Base-by-base conservation (phyloP, 2,329 filamentous ascomycete genomes). In the Venturia nashicola region DNA sequence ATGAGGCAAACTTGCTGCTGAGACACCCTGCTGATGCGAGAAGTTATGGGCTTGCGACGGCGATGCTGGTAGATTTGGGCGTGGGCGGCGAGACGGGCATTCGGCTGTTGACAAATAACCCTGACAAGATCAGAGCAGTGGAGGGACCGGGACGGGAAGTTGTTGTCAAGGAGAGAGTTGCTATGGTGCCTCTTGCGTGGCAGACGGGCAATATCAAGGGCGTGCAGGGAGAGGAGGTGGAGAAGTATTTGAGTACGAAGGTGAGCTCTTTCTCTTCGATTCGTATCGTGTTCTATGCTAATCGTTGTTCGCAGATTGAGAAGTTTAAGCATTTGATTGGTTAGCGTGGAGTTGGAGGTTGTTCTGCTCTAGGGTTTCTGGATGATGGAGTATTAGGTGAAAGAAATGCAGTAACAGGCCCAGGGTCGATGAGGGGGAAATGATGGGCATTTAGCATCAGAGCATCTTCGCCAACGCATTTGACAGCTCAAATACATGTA, bases 121-220 rank as follows among this genome's bases (percentile, higher is more conserved):
- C 94, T 0, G 94, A 99, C 70, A 99, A 99, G 79, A 90, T 99
- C 51, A 82, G 91, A 18, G 94, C 94, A 0, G 89, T 99, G 0
- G 94, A 99, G 74, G 94, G 94, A 0, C 92, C 92, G 0, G 90
- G 90, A 68, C 80, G 91, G 12, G 93, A 99, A 76, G 82, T 99
- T 14, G 82, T 88, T 9, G 94, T 99, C 2, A 89, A 83, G 68
- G 93, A 97, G 76, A 79, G 94, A 57, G 92, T 99, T 14, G 87
- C 92, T 1, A 99, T 99, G 94, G 87, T 99, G 65, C 94, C 94
- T 3, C 74, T 97, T 66, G 92, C 91, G 11, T 99, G 94, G 94
- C 89, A 89, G 72, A 83, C 82, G 9, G 90, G 89, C 1, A 84
- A 85, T 5, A 84, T 86, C 69, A 87, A 87, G 48, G 94, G 94